Conservation (phyloP, 1,284 basidiomycete species). For the Trametes versicolor region DNA sequence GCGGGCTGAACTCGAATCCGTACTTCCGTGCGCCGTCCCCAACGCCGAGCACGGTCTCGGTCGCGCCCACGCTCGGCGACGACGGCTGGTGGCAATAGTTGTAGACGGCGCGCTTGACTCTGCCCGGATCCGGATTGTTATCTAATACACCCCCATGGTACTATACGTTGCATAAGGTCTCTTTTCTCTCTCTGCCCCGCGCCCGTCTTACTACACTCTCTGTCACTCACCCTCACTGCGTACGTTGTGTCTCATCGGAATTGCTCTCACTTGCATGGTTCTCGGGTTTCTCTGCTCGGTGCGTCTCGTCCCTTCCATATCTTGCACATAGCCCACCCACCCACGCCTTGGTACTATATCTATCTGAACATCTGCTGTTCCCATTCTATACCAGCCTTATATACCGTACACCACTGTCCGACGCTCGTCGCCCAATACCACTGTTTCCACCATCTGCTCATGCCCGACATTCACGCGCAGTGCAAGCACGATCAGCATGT, state of each 20-base stretch:
- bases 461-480: too few relatives aligned
- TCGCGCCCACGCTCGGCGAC: slow-evolving; percentile 70
- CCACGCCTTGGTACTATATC: slow-evolving; percentile 15
- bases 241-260: slow-evolving; percentile 21
- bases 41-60: slow-evolving; percentile 77
- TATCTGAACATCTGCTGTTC: slow-evolving; percentile 29
- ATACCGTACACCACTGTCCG: slow-evolving; percentile 30
- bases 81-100: slow-evolving; percentile 85
- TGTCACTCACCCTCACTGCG: slow-evolving; percentile 17
- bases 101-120: slow-evolving; percentile 35
- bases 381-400: slow-evolving; percentile 34
- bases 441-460: not conserved
- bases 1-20: slow-evolving; percentile 41
- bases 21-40: slow-evolving; percentile 64
- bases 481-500: slow-evolving; percentile 7
- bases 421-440: slow-evolving; percentile 13
- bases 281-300: slow-evolving; percentile 20
- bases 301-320: slow-evolving; percentile 1
- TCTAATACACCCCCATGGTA: not conserved
- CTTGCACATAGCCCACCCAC: not conserved
- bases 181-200: not conserved
- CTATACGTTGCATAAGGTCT: slow-evolving; percentile 19
- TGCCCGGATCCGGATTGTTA: not conserved
- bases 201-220: slow-evolving; percentile 1
- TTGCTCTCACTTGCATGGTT: slow-evolving; percentile 35